Conservation (phyloP, 345 rosid species). For the Citrus reticulata region DNA sequence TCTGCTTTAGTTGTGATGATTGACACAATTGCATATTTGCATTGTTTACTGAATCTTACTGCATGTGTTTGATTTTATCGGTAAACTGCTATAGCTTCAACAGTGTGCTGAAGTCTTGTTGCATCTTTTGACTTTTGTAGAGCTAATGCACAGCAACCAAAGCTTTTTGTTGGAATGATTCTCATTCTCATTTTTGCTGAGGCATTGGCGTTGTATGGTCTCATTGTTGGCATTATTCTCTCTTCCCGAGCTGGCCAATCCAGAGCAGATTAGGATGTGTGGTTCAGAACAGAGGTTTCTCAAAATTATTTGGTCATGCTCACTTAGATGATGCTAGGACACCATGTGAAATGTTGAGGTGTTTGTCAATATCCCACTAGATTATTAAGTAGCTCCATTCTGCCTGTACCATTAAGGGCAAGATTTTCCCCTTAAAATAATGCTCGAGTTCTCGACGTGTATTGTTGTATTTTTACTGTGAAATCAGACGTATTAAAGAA, state of each 20-base stretch:
- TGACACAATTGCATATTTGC: neutral
- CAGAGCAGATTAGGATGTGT: slow-evolving; percentile 28
- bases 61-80: neutral
- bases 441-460: neutral
- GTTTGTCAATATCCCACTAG: neutral
- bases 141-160: slow-evolving; percentile 55
- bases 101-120: neutral
- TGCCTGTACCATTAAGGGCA: neutral
- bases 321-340: neutral
- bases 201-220: slow-evolving; percentile 53
- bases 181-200: slow-evolving; percentile 57
- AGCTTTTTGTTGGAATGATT: slow-evolving; percentile 58
- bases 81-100: neutral
- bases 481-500: neutral
- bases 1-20: neutral
- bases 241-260: slow-evolving; percentile 47
- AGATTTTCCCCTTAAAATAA: neutral
- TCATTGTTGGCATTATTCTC: slow-evolving; percentile 52
- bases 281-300: neutral
- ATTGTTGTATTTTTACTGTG: neutral
- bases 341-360: neutral
- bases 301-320: neutral
- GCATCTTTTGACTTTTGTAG: slow-evolving; percentile 11
- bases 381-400: neutral
- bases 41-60: neutral